Conservation (phyloP, 1,284 basidiomycete species). For the Rhodotorula sp. region DNA sequence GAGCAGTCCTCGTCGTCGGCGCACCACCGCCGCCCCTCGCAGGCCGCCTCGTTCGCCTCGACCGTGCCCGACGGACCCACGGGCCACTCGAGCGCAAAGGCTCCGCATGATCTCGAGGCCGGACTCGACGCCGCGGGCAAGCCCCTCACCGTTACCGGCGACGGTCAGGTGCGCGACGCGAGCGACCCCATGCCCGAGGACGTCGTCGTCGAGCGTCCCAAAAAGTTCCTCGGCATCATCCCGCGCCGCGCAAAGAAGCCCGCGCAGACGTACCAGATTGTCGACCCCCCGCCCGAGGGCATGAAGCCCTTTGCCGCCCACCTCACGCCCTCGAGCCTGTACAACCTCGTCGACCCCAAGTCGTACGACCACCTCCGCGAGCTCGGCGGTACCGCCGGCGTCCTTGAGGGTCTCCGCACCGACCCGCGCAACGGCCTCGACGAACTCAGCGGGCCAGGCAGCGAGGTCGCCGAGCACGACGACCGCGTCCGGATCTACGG, state of each 20-base stretch:
- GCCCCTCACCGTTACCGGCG: slow-evolving; percentile 2
- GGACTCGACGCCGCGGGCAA: slow-evolving; percentile 5
- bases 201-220: slow-evolving; percentile 4
- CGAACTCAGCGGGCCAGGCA: slow-evolving; percentile 32
- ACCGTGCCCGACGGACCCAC: slow-evolving; percentile 31
- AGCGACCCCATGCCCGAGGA: slow-evolving; percentile 8
- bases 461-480: slow-evolving; percentile 56
- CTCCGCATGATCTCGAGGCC: slow-evolving; percentile 28
- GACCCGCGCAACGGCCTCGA: slow-evolving; percentile 30
- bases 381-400: slow-evolving; percentile 71
- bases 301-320: slow-evolving; percentile 55
- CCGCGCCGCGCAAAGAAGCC: slow-evolving; percentile 19
- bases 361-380: slow-evolving; percentile 64
- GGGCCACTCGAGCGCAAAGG: slow-evolving; percentile 1
- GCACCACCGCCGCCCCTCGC: slow-evolving; percentile 26
- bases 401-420: slow-evolving; percentile 65
- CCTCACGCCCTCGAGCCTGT: slow-evolving; percentile 73
- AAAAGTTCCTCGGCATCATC: slow-evolving; percentile 27
- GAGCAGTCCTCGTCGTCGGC: background rate
- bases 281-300: slow-evolving; percentile 63
- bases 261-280: slow-evolving; percentile 46
- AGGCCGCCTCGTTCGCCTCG: slow-evolving; percentile 37
- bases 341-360: slow-evolving; percentile 87
- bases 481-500: slow-evolving; percentile 77
- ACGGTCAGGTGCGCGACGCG: slow-evolving; percentile 9